phyloP scores from a whole-genome alignment of 805 yeast species.

The Hanseniaspora nectarophila region DNA sequence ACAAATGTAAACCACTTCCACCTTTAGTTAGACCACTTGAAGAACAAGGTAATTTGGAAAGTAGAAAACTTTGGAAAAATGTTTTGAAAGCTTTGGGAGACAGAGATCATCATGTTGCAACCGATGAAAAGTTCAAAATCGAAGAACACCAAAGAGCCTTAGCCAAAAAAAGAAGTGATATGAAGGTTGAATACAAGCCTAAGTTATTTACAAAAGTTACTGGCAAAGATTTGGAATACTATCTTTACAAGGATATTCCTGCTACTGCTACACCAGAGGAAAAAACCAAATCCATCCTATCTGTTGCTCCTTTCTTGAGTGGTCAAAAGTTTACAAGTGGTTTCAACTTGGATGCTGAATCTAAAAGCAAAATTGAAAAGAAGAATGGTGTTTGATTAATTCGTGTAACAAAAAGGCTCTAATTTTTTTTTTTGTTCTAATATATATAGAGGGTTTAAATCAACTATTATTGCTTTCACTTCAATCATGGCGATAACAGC shows the following conservation, averaged over 20 bases:
- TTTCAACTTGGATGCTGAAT: constrained; percentile 56
- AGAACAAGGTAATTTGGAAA: constrained; percentile 74
- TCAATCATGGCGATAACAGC: no score
- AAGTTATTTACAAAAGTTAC: constrained; percentile 50
- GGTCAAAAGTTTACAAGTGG: constrained; percentile 60
- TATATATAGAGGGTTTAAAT: no score
- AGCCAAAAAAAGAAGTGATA: constrained; percentile 64
- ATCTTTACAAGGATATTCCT: constrained; percentile 53
- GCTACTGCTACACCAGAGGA: constrained; percentile 39
- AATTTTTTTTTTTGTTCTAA: no score
- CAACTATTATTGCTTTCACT: no score
- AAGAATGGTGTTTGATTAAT: constrained; percentile 2
- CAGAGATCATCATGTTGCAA: constrained; percentile 72
- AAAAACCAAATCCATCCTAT: constrained; percentile 45
- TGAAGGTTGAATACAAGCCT: constrained; percentile 72
- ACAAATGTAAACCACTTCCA: constrained; percentile 36
- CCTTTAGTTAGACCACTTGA: constrained; percentile 68
- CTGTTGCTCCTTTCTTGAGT: constrained; percentile 68
- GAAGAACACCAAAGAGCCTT: constrained; percentile 73
- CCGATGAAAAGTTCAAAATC: constrained; percentile 74
- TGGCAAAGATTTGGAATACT: constrained; percentile 46
- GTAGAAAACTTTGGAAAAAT: constrained; percentile 69
- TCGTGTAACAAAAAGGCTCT: no score
- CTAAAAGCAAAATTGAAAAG: constrained; percentile 34
- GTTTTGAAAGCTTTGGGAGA: constrained; percentile 71